Evolutionary conservation across 129 eudicot genomes (phyloP).

Genomic region (Flaveria ramosissima): DNA sequence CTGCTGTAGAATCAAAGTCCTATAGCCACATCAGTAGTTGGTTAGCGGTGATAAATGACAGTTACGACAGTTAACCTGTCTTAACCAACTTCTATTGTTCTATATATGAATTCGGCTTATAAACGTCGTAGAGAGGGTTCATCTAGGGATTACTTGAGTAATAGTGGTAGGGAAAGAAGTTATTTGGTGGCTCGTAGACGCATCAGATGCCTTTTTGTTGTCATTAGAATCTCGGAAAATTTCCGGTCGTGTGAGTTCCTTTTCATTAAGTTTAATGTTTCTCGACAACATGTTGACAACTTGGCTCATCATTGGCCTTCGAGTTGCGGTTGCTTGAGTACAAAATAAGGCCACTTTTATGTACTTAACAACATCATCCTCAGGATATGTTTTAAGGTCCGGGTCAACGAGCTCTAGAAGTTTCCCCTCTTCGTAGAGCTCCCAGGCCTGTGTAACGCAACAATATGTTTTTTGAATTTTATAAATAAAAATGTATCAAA

Average conservation of each 20-base stretch:
- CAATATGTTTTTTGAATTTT: neutral
- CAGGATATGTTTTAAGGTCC: conserved; percentile 56
- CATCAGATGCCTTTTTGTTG: conserved; percentile 47
- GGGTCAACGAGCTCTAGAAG: conserved; percentile 77
- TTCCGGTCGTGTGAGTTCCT: conserved; percentile 70
- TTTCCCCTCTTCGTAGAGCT: conserved; percentile 64
- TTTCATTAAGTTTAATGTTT: conserved; percentile 63
- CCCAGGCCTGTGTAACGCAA: conserved; percentile 63
- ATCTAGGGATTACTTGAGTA: conserved; percentile 79
- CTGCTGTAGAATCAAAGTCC: neutral
- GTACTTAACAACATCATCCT: conserved; percentile 64
- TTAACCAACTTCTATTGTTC: conserved; percentile 2
- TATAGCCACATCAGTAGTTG: neutral
- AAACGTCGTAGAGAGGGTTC: conserved; percentile 23
- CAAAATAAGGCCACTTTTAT: conserved; percentile 91
- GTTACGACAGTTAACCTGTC: conserved; percentile 22
- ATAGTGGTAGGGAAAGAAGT: conserved; percentile 68
- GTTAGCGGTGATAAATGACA: conserved; percentile 13
- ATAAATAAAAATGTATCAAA: neutral
- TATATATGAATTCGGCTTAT: neutral
- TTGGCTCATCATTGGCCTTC: conserved; percentile 90
- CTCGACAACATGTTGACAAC: conserved; percentile 78
- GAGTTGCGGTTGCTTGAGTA: conserved; percentile 65
- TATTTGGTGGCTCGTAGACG: conserved; percentile 65
- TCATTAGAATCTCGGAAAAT: conserved; percentile 56